These are phyloP conservation scores for Pythium plurisporium DNA, from an alignment of 352 stramenopile species.

Conservation along the genomic window DNA sequence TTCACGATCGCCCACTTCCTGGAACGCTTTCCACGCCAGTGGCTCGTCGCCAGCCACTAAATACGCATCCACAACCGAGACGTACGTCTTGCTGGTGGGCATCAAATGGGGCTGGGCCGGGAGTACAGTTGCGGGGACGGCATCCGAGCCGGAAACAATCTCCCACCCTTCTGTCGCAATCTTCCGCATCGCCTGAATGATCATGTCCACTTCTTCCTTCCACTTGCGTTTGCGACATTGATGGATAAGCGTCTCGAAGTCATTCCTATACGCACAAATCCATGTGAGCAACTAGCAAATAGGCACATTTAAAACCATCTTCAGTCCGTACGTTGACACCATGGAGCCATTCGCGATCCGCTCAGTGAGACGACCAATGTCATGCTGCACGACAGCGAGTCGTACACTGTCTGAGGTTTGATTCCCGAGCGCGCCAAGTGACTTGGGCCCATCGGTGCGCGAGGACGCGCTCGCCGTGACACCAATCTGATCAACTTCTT, in stretches of 20 bases:
- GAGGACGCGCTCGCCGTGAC: neutral
- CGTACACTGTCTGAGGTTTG: constrained; percentile 63
- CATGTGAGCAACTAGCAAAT: too few species aligned
- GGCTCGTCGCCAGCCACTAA: constrained; percentile 57
- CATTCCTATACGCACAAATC: constrained; percentile 38
- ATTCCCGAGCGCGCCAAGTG: constrained; percentile 50
- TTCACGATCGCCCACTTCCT: constrained; percentile 35
- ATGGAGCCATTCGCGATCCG: constrained; percentile 38
- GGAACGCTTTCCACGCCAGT: constrained; percentile 52
- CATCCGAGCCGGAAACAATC: neutral
- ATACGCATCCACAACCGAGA: constrained; percentile 74
- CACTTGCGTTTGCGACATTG: constrained; percentile 81
- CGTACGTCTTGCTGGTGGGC: constrained; percentile 60
- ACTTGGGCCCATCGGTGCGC: constrained; percentile 27
- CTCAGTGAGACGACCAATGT: constrained; percentile 55
- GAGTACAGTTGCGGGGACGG: neutral
- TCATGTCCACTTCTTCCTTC: constrained; percentile 62
- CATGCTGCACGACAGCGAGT: constrained; percentile 63
- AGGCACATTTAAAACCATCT: too few species aligned
- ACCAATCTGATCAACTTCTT: constrained; percentile 29
- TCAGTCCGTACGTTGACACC: constrained; percentile 49
- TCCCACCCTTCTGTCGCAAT: constrained; percentile 44
- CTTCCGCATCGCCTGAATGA: constrained; percentile 51
- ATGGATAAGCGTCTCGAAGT: constrained; percentile 80
- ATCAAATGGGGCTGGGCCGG: constrained; percentile 46